Evolutionary conservation across 495 filamentous ascomycete species (phyloP).

Genomic region (Margaritispora aquatica): DNA sequence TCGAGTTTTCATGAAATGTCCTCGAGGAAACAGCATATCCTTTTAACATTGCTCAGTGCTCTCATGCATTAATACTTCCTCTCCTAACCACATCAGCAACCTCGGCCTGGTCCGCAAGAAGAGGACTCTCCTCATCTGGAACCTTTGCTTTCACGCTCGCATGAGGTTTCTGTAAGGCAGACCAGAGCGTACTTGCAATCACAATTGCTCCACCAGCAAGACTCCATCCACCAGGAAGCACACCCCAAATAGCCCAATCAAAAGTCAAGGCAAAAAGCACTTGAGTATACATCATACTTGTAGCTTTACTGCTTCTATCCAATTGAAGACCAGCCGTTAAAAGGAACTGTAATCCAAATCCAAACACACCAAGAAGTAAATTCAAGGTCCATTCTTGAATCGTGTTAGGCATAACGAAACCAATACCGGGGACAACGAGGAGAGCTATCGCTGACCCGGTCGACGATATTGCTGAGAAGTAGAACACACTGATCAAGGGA

Average conservation of each 20-base stretch:
- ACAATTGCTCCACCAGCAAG: slow-evolving; percentile 65
- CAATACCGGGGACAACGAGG: slow-evolving; percentile 30
- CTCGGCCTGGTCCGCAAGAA: slow-evolving; percentile 19
- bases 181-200: slow-evolving; percentile 64
- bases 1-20: neutral
- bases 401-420: slow-evolving; percentile 55
- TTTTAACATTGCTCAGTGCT: neutral
- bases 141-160: slow-evolving; percentile 6
- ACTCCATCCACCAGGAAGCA: slow-evolving; percentile 54
- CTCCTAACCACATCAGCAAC: neutral
- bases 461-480: slow-evolving; percentile 62
- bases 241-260: slow-evolving; percentile 68
- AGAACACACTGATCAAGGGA: slow-evolving; percentile 71
- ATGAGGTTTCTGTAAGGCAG: slow-evolving; percentile 48
- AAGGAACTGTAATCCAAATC: slow-evolving; percentile 74
- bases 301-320: slow-evolving; percentile 60
- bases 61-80: neutral
- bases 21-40: neutral
- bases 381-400: slow-evolving; percentile 61
- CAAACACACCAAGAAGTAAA: slow-evolving; percentile 58
- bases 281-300: slow-evolving; percentile 77
- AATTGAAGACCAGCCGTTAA: slow-evolving; percentile 68
- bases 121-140: slow-evolving; percentile 29
- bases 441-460: slow-evolving; percentile 41
- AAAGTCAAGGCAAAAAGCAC: slow-evolving; percentile 75